Conservation (phyloP, 768 basidiomycete species). For the Mycena rosella region DNA sequence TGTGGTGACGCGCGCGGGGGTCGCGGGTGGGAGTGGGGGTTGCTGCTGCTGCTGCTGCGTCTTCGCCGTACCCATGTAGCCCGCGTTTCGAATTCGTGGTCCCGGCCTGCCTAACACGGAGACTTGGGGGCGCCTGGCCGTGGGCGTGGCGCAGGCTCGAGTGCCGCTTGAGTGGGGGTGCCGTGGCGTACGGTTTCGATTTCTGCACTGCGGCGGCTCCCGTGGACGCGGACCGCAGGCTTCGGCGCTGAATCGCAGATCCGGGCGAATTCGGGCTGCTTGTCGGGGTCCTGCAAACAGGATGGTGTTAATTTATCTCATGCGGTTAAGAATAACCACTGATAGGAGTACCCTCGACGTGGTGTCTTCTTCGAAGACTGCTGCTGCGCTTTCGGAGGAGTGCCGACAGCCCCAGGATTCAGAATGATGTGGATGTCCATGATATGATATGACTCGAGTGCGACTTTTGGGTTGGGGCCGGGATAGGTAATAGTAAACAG, state of each 20-base stretch:
- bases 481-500: too few relatives aligned
- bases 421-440: conserved; percentile 45
- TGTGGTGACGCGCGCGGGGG: neutral
- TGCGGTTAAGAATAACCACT: conserved; percentile 22
- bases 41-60: too few relatives aligned
- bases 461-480: too few relatives aligned
- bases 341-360: conserved; percentile 25
- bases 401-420: conserved; percentile 38
- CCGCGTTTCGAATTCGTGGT: conserved; percentile 20
- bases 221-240: conserved; percentile 10
- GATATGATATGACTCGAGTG: conserved; percentile 10
- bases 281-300: conserved; percentile 22
- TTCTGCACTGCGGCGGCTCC: neutral
- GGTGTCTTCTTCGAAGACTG: conserved; percentile 8
- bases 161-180: neutral
- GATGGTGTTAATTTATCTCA: neutral
- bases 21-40: too few relatives aligned
- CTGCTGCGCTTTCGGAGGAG: conserved; percentile 17
- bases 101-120: conserved; percentile 33
- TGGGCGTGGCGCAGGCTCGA: conserved; percentile 8
- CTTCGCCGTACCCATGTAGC: too few relatives aligned
- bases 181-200: conserved; percentile 26
- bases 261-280: conserved; percentile 24
- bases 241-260: conserved; percentile 25
- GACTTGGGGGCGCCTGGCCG: conserved; percentile 18